Evolutionary conservation across 2,329 filamentous ascomycete genomes (phyloP), one percentile per base, ranked within the genome.

Genomic region (Penicillium sp.): DNA sequence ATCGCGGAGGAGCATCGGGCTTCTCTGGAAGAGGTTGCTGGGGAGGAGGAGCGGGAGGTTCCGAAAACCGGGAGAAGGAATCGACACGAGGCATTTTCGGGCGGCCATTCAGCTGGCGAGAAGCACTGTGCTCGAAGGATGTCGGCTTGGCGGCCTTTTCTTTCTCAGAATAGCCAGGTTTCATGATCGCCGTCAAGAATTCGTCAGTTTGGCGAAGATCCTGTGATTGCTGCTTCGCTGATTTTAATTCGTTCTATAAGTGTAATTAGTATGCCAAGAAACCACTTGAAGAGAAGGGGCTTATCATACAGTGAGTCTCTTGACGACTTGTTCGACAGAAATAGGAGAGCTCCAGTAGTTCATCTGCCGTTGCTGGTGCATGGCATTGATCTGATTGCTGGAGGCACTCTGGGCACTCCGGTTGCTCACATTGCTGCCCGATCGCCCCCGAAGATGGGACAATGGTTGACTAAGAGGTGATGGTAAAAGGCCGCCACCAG

Each of bases 1-100:
- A 49, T 70, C 76, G 68, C 13, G 65, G 61, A 24, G 60, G 60
- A 13, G 80, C 82, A 69, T 95, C 89, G 0, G 92, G 92, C 68
- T 96, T 96, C 66, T 96, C 91, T 1, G 92, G 92, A 5, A 97
- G 76, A 12, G 92, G 92, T 60, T 95, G 91, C 60, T 95, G 90
- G 25, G 92, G 92, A 24, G 92, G 92, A 6, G 92, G 92, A 20
- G 91, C 92, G 3, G 92, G 92, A 44, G 92, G 92, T 50, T 96
- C 91, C 1, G 89, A 93, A 67, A 96, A 97, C 45, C 90, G 82
- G 4, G 88, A 82, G 62, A 93, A 92, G 35, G 84, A 76, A 63
- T 95, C 90, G 18, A 83, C 73, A 57, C 89, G 86, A 41, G 76
- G 71, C 49, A 73, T 68, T 56, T 75, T 73, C 7, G 69, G 68